Conservation (phyloP, 768 basidiomycete species). For the Serendipita sp. region DNA sequence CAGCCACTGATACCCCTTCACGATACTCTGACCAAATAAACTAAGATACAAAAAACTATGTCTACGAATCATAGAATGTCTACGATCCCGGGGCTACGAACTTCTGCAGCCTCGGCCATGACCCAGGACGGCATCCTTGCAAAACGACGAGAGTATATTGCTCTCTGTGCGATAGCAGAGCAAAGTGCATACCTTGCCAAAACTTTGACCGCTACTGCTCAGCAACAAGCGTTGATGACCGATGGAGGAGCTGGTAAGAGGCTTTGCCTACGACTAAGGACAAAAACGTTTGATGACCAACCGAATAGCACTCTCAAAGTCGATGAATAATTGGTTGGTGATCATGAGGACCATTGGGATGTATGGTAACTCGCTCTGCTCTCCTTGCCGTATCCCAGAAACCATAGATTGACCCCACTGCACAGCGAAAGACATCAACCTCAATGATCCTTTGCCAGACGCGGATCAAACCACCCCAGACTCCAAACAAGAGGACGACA, state of each 20-base stretch:
- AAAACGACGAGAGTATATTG: background rate
- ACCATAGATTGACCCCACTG: background rate
- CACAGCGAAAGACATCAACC: background rate
- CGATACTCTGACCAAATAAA: too few relatives aligned
- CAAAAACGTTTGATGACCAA: background rate
- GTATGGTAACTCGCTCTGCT: background rate
- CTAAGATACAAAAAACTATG: background rate
- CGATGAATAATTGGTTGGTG: background rate
- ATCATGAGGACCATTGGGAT: background rate
- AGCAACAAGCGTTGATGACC: background rate
- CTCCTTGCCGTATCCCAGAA: too few relatives aligned
- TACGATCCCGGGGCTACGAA: background rate
- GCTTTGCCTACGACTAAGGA: background rate
- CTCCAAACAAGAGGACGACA: background rate
- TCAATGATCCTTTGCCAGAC: background rate
- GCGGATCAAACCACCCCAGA: background rate
- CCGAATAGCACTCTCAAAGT: background rate
- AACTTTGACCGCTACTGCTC: background rate
- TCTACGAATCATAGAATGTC: background rate
- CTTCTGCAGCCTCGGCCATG: background rate
- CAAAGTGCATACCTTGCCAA: background rate
- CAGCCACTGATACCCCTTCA: too few relatives aligned
- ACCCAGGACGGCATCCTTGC: background rate
- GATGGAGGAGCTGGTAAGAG: background rate
- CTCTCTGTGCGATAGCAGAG: background rate